A percentile compares a stretch with the other conserved stretches of the same genome.
phyloP scores from a whole-genome alignment of 2,329 filamentous ascomycete genomes.

The Diaporthe ampelina region DNA sequence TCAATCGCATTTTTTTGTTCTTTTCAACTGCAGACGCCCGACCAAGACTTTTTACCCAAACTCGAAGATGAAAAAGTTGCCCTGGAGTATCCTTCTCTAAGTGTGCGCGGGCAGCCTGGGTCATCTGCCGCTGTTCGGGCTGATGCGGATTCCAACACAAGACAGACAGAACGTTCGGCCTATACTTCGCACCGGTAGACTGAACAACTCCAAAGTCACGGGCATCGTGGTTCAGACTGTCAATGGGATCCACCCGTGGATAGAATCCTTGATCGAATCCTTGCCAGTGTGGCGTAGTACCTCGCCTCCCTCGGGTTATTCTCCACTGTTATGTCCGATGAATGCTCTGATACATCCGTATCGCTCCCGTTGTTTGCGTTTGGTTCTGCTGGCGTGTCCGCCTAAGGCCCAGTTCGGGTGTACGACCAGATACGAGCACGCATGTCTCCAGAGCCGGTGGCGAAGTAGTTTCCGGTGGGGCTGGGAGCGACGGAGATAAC shows the following conservation, averaged over 20 bases:
- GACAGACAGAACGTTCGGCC: background rate
- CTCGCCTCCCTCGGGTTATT: too few species aligned
- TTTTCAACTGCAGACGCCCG: constrained; percentile 34
- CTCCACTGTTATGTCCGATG: too few species aligned
- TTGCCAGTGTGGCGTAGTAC: too few species aligned
- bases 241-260: too few species aligned
- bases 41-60: constrained; percentile 16
- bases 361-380: background rate
- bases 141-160: background rate
- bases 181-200: background rate
- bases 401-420: constrained; percentile 56
- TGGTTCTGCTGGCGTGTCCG: background rate
- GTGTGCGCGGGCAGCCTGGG: background rate
- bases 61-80: constrained; percentile 34
- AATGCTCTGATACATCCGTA: too few species aligned
- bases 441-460: constrained; percentile 97
- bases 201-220: background rate
- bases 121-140: background rate
- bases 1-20: constrained; percentile 12
- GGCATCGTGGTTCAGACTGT: background rate
- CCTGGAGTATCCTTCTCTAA: background rate
- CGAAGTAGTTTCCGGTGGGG: constrained; percentile 88
- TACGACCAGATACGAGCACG: constrained; percentile 98
- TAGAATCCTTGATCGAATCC: too few species aligned
- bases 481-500: constrained; percentile 98